Conservation (phyloP, 2,329 filamentous ascomycete genomes). For the Trichoderma breve region DNA sequence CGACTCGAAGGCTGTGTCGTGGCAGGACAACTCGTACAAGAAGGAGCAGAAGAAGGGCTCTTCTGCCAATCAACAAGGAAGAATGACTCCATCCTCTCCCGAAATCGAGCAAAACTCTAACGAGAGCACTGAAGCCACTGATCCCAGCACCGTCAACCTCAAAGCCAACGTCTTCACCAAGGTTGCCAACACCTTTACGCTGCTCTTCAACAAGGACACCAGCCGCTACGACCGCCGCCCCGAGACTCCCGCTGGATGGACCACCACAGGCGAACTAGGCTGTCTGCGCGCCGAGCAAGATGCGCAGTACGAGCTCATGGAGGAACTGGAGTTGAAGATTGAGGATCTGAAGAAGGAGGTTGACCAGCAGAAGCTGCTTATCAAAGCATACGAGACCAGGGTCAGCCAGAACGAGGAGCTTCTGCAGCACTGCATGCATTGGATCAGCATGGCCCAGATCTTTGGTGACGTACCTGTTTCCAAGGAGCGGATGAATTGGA, state of each 20-base stretch:
- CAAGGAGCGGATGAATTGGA: slow-evolving; percentile 6
- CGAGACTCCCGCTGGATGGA: not conserved
- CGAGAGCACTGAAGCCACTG: not conserved
- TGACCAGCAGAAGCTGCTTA: not conserved
- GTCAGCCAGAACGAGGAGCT: not conserved
- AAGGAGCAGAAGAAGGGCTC: not conserved
- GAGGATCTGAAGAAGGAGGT: slow-evolving; percentile 6
- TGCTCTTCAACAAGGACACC: not conserved
- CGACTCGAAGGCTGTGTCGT: not conserved
- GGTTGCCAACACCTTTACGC: not conserved
- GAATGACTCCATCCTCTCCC: not conserved
- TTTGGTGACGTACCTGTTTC: slow-evolving; percentile 16
- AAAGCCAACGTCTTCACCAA: not conserved
- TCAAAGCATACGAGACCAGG: slow-evolving; percentile 6
- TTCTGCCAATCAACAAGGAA: not conserved
- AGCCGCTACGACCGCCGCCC: not conserved
- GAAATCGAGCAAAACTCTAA: not conserved
- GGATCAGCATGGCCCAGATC: slow-evolving; percentile 19
- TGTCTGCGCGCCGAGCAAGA: not conserved
- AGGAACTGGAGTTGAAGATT: slow-evolving; percentile 2
- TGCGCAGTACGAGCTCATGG: slow-evolving; percentile 7
- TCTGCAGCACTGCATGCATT: slow-evolving; percentile 17
- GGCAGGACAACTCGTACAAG: not conserved
- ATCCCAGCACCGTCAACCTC: not conserved
- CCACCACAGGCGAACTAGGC: slow-evolving; percentile 4